Percentiles rank a stretch among this genome's conserved stretches.
These are phyloP conservation scores for Metschnikowia drakensbergensis DNA, from an alignment of 805 yeast genomes.

Conservation along the genomic window DNA sequence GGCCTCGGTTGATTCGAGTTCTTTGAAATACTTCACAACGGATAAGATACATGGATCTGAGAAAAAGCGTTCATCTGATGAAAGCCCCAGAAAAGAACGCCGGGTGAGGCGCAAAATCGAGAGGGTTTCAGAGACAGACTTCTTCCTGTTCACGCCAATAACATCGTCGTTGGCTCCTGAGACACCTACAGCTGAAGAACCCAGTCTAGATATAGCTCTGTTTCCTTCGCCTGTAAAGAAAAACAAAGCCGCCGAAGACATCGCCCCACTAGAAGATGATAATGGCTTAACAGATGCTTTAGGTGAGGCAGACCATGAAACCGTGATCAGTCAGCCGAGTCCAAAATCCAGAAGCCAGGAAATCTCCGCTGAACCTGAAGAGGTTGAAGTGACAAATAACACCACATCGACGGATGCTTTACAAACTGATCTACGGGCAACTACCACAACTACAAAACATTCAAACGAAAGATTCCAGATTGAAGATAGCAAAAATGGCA, in stretches of 20 bases:
- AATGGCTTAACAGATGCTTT: background rate
- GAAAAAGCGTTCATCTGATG: background rate
- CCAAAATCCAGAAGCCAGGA: background rate
- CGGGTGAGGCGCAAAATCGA: conserved; percentile 33
- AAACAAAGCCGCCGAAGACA: background rate
- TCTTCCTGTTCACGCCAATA: conserved; percentile 27
- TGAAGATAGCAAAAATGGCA: background rate
- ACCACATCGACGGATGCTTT: background rate
- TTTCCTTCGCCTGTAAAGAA: background rate
- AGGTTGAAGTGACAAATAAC: background rate
- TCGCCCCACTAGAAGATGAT: background rate
- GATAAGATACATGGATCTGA: background rate
- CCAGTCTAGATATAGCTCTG: background rate
- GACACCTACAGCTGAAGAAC: background rate
- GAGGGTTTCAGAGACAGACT: conserved; percentile 31
- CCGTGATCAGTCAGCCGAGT: background rate
- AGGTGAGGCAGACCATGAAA: background rate
- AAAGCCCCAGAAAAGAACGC: conserved; percentile 9
- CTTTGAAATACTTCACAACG: background rate
- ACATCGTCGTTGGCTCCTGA: conserved; percentile 4
- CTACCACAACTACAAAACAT: background rate
- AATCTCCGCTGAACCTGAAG: background rate
- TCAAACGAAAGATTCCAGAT: background rate
- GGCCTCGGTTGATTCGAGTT: conserved; percentile 1
- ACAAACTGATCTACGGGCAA: background rate